Conservation (phyloP, 352 stramenopile species). For the Globisporangium okanoganense region DNA sequence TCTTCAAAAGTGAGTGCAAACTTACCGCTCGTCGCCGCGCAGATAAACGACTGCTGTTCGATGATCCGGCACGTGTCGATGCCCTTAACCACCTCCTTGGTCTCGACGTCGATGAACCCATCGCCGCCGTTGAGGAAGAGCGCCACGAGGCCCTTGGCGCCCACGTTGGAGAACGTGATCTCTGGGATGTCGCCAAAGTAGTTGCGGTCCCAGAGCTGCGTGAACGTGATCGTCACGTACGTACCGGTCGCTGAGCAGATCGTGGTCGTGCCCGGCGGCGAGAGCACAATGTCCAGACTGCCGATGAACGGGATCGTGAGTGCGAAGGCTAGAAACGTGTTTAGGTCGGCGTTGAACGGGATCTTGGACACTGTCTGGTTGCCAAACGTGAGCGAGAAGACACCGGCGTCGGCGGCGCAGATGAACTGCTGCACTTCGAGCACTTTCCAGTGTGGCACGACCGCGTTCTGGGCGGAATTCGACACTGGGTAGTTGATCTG, state of each 20-base stretch:
- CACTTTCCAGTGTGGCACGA: slow-evolving; percentile 49
- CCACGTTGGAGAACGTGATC: slow-evolving; percentile 50
- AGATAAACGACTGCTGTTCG: slow-evolving; percentile 60
- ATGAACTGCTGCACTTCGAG: slow-evolving; percentile 79
- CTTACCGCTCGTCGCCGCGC: slow-evolving; percentile 54
- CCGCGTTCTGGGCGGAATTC: slow-evolving; percentile 45
- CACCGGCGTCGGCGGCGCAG: slow-evolving; percentile 54
- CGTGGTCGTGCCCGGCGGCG: slow-evolving; percentile 23
- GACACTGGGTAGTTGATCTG: slow-evolving; percentile 40
- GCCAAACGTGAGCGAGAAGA: slow-evolving; percentile 56
- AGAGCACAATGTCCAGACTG: slow-evolving; percentile 41
- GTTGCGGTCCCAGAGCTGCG: slow-evolving; percentile 44
- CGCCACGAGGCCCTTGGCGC: slow-evolving; percentile 43
- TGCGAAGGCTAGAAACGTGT: slow-evolving; percentile 45
- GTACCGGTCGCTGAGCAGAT: slow-evolving; percentile 55
- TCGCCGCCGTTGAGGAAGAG: slow-evolving; percentile 40
- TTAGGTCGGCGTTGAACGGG: slow-evolving; percentile 51
- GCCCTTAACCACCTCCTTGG: slow-evolving; percentile 67
- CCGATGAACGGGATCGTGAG: slow-evolving; percentile 42
- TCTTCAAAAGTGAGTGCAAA: slow-evolving; percentile 74
- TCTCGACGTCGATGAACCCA: slow-evolving; percentile 60
- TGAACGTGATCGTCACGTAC: slow-evolving; percentile 56
- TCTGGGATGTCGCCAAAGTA: slow-evolving; percentile 58
- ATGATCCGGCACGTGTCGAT: slow-evolving; percentile 63
- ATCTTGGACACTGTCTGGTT: slow-evolving; percentile 53